These are phyloP conservation scores for Russula sp. DNA, from an alignment of 768 basidiomycete species.

Conservation along the genomic window DNA sequence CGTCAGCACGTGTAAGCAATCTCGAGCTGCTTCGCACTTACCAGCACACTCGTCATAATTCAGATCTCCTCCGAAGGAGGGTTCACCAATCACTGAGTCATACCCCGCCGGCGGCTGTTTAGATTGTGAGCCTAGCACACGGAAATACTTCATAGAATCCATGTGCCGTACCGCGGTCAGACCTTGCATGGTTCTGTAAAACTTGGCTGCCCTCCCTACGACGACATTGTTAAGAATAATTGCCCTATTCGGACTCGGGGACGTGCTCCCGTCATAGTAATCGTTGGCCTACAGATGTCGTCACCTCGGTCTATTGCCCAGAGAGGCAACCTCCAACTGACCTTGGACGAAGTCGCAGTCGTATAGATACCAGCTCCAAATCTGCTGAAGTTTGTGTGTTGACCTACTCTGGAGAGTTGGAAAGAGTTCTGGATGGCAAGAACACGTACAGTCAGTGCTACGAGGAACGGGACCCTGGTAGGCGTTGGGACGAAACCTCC, in stretches of 20 bases:
- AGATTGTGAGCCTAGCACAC: background rate
- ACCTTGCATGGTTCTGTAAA: background rate
- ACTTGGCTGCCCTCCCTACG: conserved; percentile 21
- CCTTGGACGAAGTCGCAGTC: conserved; percentile 27
- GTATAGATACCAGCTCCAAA: conserved; percentile 26
- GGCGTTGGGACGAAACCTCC: background rate
- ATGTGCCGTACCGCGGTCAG: conserved; percentile 20
- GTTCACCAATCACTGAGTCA: conserved; percentile 26
- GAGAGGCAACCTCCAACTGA: background rate
- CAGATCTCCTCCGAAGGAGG: conserved; percentile 20
- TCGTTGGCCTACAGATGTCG: conserved; percentile 22
- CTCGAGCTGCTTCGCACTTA: conserved; percentile 4
- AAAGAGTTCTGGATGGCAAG: conserved; percentile 20
- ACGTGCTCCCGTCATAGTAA: conserved; percentile 18
- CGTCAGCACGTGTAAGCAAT: background rate
- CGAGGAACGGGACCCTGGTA: no score
- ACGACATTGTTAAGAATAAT: conserved; percentile 26
- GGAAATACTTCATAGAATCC: background rate
- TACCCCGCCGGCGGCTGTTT: conserved; percentile 24
- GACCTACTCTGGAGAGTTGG: conserved; percentile 12
- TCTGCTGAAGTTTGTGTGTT: conserved; percentile 23
- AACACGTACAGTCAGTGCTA: background rate
- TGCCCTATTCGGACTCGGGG: conserved; percentile 13
- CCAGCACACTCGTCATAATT: conserved; percentile 27
- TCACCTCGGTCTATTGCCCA: background rate